Conservation (phyloP, 139 green algal genomes). For the Eudorina sp. region DNA sequence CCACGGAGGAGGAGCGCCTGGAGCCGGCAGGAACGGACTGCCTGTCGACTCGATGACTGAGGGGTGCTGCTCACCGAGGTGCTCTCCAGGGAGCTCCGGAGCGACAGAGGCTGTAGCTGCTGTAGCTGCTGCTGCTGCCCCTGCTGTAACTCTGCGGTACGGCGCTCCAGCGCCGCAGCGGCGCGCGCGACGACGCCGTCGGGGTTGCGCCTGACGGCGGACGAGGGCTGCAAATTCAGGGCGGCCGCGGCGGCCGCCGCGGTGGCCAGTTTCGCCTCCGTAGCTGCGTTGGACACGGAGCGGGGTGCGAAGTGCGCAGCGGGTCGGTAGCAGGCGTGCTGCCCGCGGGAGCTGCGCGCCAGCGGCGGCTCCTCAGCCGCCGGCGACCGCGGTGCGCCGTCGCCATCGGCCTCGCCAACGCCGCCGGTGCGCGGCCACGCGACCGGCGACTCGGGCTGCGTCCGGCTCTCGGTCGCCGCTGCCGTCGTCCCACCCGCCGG, state of each 20-base stretch:
- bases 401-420: too few species aligned
- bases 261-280: not conserved
- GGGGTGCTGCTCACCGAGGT: not conserved
- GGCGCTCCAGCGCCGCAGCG: slow-evolving; percentile 13
- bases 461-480: too few species aligned
- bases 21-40: not conserved
- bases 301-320: slow-evolving; percentile 16
- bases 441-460: too few species aligned
- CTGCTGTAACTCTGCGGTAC: not conserved
- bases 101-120: not conserved
- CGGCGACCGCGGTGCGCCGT: not conserved
- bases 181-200: slow-evolving; percentile 30
- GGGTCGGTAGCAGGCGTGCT: slow-evolving; percentile 26
- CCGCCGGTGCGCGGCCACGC: too few species aligned
- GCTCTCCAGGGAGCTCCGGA: not conserved
- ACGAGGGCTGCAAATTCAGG: too few species aligned
- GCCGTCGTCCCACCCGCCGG: too few species aligned
- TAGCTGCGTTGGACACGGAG: not conserved
- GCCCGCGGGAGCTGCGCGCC: not conserved
- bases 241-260: not conserved
- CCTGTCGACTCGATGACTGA: not conserved
- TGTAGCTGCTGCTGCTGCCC: not conserved
- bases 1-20: not conserved
- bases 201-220: not conserved
- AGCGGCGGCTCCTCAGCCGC: not conserved